Evolutionary conservation across 257 asterid genomes (phyloP), one percentile per base, ranked within the genome.

Genomic region (Apocynum venetum): DNA sequence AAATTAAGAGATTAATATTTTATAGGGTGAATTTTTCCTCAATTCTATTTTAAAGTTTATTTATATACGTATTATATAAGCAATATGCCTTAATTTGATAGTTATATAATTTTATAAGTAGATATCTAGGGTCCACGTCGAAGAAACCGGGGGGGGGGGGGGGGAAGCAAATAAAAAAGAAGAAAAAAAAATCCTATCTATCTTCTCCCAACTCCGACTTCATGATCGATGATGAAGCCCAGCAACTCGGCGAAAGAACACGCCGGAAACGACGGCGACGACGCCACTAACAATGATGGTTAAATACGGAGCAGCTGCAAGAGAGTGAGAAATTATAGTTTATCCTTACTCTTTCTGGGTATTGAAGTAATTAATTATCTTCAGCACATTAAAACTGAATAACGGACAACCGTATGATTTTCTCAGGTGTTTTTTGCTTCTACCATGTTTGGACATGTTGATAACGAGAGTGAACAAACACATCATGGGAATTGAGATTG

Each of bases 351-450:
- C 15, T 1, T 2, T 41, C 14, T 67, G 51, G 52, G 20, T 67
- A 43, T 17, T 8, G 72, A 41, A 19, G 36, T 43, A 8, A 56
- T 56, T 12, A 17, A 4, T 56, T 20, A 53, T 8, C 51, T 67
- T 41, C 6, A 41, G 48, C 15, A 44, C 6, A 36, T 67, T 43
- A 17, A 19, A 31, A 46, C 25, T 43, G 53, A 19, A 55, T 10
- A 57, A 57, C 47, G 7, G 69, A 74, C 55, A 74, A 41, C 17
- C 77, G 5, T 74, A 19, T 74, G 69, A 41, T 57, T 2, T 48
- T 56, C 49, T 60, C 71, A 31, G 61, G 38, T 63, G 63, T 63
- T 36, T 14, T 67, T 61, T 61, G 55, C 4, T 75, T 75, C 61
- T 75, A 12, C 38, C 51, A 48, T 15, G 36, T 47, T 0, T 10